Base-by-base conservation (phyloP, 345 rosid genomes). In the Zanthoxylum bungeanum region DNA sequence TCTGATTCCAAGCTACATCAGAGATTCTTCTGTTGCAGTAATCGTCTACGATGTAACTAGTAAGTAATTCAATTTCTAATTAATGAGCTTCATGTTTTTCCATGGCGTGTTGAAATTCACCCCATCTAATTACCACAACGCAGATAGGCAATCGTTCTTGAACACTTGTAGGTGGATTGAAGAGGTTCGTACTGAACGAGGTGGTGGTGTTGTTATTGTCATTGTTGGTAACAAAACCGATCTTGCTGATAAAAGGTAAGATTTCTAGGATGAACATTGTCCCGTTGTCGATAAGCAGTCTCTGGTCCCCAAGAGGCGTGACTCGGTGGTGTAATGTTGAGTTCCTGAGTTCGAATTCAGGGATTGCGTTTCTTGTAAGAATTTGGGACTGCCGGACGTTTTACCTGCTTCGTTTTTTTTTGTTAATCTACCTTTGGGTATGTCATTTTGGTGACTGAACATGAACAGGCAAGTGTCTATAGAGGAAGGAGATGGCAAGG, bases 11-110 rank as follows among this genome's bases (percentile, higher is more conserved):
- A 93, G 98, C 78, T 93, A 93, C 71, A 93, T 91, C 53, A 80
- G 97, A 81, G 98, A 91, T 79, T 93, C 98, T 68, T 93, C 98
- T 56, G 97, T 93, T 58, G 98, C 97, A 68, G 97, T 93, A 30
- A 88, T 91, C 46, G 97, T 86, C 69, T 93, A 93, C 78, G 98
- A 93, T 77, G 97, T 93, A 71, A 89, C 97, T 6, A 93, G 98
- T 89, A 67, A 88, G 25, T 66, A 16, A 53, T 24, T 55, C 55
- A 37, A 40, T 11, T 19, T 7, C 19, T n/a, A n/a, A n/a, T n/a
- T n/a, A n/a, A n/a, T n/a, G n/a, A n/a, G n/a, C n/a, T n/a, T n/a
- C n/a, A n/a, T n/a, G n/a, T n/a, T n/a, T n/a, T n/a, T 44, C 49
- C 19, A 44, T 44, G 0, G 6, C 49, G 16, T 44, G 49, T 44